Conservation (phyloP, 2,329 filamentous ascomycete genomes). For the Podosphaera fusca region DNA sequence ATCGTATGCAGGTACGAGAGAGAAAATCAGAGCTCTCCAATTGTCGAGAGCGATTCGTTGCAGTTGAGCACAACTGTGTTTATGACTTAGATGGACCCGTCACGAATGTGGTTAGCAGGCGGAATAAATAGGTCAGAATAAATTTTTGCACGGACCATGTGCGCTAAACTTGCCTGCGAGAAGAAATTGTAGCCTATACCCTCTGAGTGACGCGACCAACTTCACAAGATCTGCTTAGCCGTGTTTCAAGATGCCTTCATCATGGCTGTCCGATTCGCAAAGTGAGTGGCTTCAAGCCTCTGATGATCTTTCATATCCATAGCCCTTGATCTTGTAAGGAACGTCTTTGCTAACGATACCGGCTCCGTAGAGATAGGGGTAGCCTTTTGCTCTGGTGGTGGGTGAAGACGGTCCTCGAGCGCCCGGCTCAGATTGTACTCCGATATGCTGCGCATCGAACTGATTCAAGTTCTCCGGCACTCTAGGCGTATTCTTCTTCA, state of each 20-base stretch:
- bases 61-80: not conserved
- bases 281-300: constrained; percentile 35
- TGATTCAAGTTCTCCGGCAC: constrained; percentile 1
- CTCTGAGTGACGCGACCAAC: not conserved
- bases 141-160: no score
- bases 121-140: no score
- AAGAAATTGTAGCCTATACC: no score
- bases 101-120: not conserved
- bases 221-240: not conserved
- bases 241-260: constrained; percentile 24
- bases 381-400: constrained; percentile 93
- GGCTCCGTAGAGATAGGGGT: constrained; percentile 61
- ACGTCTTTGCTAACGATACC: constrained; percentile 10
- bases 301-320: not conserved
- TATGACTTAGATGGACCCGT: not conserved
- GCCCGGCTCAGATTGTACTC: not conserved
- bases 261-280: constrained; percentile 92
- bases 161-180: no score
- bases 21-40: no score
- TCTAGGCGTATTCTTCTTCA: constrained; percentile 76
- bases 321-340: not conserved
- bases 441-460: constrained; percentile 2
- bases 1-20: not conserved
- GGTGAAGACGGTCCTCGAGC: constrained; percentile 19
- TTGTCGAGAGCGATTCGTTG: no score